Evolutionary conservation across 495 filamentous ascomycete genomes (phyloP), one percentile per base, ranked within the genome.

Genomic region (Penicillium angulare): DNA sequence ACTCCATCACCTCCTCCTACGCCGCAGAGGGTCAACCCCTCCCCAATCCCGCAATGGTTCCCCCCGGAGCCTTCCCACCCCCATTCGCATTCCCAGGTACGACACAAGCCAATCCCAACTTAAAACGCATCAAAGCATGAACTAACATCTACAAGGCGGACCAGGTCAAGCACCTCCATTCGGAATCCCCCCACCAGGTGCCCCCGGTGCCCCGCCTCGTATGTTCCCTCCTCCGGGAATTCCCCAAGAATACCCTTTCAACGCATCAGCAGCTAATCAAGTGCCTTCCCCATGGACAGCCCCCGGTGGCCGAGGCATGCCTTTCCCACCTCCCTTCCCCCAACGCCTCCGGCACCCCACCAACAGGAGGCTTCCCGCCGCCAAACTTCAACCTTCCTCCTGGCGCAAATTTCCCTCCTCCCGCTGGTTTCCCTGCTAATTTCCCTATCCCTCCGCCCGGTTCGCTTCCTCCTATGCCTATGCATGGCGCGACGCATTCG

Each of bases 1-100:
- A 98, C 75, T 89, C 85, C 47, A 98, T 98, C 71, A 97, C 93
- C 12, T 86, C 83, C 31, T 93, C 91, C 22, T 97, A 98, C 79
- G 87, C 86, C 36, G 91, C 90, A 54, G 93, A 93, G 66, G 93
- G 93, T 63, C 89, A 96, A 68, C 81, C 87, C 47, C 79, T 84
- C 57, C 80, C 84, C 23, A 95, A 95, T 66, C 91, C 89, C 32
- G 88, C 91, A 76, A 80, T 92, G 52, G 81, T 75, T 17, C 74
- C 74, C 7, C 70, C 73, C 3, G 73, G 73, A 13, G 77, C 65
- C 41, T 73, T 67, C 52, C 75, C 73, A 16, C 74, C 77, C 29
- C 79, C 79, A 38, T 80, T 76, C 40, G 80, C 74, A 9, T 82
- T 85, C 57, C 81, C 81, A 35, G 81, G 82, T 84, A 74, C 36